Evolutionary conservation across 352 stramenopile genomes (phyloP).

Genomic region (Globisporangium viniferum): DNA sequence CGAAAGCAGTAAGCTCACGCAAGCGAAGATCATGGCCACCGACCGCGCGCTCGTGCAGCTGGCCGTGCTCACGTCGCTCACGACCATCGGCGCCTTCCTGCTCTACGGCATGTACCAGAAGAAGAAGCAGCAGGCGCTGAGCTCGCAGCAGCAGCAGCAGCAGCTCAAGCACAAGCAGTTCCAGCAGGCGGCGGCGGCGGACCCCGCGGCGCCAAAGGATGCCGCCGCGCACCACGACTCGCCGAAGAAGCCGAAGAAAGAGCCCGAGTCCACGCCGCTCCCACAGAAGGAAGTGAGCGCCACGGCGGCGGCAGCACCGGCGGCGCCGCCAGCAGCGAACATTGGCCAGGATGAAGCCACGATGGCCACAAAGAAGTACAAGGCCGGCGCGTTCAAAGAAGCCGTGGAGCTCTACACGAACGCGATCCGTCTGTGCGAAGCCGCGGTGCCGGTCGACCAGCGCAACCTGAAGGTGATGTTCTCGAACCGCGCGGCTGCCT

Average conservation of each 20-base stretch:
- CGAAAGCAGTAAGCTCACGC: neutral
- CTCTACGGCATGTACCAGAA: conserved; percentile 48
- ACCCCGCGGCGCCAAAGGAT: conserved; percentile 21
- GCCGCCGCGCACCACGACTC: conserved; percentile 17
- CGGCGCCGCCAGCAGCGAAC: conserved; percentile 19
- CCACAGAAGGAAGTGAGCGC: conserved; percentile 28
- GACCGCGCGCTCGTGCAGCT: conserved; percentile 60
- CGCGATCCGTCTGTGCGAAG: conserved; percentile 61
- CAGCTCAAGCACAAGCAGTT: conserved; percentile 15
- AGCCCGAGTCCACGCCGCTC: conserved; percentile 18
- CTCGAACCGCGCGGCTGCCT: conserved; percentile 75
- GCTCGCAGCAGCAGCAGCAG: neutral
- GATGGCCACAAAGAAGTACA: conserved; percentile 76
- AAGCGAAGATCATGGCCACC: conserved; percentile 20
- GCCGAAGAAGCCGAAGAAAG: conserved; percentile 29
- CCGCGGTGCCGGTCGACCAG: conserved; percentile 49
- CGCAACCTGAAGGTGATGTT: conserved; percentile 87
- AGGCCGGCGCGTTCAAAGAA: conserved; percentile 59
- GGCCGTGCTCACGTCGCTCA: conserved; percentile 67
- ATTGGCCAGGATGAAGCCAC: conserved; percentile 63
- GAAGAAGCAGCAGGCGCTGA: conserved; percentile 32
- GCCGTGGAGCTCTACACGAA: conserved; percentile 68
- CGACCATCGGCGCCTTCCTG: conserved; percentile 60
- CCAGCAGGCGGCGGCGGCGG: conserved; percentile 23
- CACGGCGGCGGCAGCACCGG: neutral